Percentiles rank a stretch among this genome's conserved stretches.
Evolutionary conservation across 768 basidiomycete species (phyloP).

Genomic region (Cystofilobasidium ferigula): DNA sequence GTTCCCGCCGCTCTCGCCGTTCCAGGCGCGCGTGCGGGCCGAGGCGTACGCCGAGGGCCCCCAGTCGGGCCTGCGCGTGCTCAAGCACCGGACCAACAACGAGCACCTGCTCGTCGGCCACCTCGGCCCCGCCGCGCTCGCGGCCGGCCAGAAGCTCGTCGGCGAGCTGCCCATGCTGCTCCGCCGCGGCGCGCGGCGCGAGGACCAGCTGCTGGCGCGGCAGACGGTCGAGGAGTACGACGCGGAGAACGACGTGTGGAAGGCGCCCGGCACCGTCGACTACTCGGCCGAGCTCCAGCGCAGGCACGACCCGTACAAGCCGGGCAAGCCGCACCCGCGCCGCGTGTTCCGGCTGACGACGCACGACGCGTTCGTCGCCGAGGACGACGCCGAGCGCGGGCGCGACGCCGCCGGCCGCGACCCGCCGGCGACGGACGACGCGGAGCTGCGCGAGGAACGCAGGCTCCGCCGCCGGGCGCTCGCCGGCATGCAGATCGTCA

Average conservation of each 20-base stretch:
- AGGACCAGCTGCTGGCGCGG: background rate
- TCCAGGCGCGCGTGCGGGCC: background rate
- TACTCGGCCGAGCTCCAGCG: background rate
- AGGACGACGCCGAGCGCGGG: background rate
- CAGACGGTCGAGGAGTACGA: background rate
- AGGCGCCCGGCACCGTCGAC: background rate
- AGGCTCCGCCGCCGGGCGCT: background rate
- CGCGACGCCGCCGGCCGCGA: background rate
- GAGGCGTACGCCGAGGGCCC: background rate
- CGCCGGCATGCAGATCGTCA: background rate
- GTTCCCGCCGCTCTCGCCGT: background rate
- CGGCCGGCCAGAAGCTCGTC: background rate
- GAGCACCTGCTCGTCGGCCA: background rate
- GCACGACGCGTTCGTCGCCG: background rate
- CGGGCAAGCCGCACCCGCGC: conserved; percentile 1
- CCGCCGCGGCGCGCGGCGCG: background rate
- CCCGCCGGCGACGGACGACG: background rate
- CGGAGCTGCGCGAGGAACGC: background rate
- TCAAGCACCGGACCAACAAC: background rate
- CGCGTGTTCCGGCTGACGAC: background rate
- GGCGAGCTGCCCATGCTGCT: background rate
- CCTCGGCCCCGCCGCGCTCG: background rate
- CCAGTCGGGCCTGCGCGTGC: background rate
- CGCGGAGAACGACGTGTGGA: background rate
- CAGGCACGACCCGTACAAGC: background rate